Base-by-base conservation (phyloP, 2,329 filamentous ascomycete species). In the Leptographium procerum region DNA sequence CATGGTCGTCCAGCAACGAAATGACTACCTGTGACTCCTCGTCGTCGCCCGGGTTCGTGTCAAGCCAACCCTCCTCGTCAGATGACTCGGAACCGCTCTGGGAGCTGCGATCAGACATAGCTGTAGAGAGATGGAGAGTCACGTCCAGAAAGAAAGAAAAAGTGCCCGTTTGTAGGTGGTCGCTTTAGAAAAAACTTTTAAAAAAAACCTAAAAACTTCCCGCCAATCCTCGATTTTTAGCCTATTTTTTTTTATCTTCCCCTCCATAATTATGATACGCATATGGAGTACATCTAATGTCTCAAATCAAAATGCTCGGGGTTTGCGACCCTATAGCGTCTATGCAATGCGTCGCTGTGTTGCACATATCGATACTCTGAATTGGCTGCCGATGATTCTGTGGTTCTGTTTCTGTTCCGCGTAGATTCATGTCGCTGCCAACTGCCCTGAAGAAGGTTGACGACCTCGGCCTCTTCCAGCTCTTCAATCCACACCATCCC, bases 1-100 rank as follows among this genome's bases (percentile, higher is more conserved):
- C 80, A 61, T 79, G 74, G 59, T 84, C 79, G 64, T 86, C 85
- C 62, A 91, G 80, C 36, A 91, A 75, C 24, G 86, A 89, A 54
- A 87, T 75, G 59, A 90, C 77, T 24, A 79, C 73, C 29, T 84
- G 75, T 4, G 76, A 72, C 63, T 86, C 80, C 57, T 81, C 75
- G 57, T 89, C 86, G 55, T 77, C 78, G 58, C 73, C 75, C 47
- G 78, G 77, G 28, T 77, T 72, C 50, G 61, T 60, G 50, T 69
- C 67, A 33, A 68, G 66, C 65, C 70, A 70, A 13, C 71, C 71
- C 60, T 71, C 71, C 45, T 70, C 69, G 57, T 68, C 66, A 29
- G 69, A 70, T 28, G 67, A 68, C 53, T 70, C 70, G 1, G 73
- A 75, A 61, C 69, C 69, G 65, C 68, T 58, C 22, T 55, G 54